A percentile compares a stretch with the other conserved stretches of the same genome.
Conservation (phyloP, 1,284 basidiomycete genomes). For the Xerocomus nothofagi region DNA sequence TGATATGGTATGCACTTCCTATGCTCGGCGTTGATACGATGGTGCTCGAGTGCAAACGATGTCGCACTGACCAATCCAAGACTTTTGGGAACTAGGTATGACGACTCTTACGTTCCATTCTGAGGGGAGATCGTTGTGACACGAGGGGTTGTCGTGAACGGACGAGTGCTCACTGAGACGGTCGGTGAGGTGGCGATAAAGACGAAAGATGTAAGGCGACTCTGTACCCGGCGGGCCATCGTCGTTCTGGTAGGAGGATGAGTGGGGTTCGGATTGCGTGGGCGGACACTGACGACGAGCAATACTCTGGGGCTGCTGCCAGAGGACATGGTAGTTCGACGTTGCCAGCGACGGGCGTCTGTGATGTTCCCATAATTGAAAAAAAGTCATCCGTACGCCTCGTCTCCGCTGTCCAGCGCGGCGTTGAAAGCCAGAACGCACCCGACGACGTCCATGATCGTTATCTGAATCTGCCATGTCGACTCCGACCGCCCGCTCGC, state of each 20-base stretch:
- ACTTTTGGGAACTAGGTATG: constrained; percentile 84
- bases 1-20: constrained; percentile 86
- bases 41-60: constrained; percentile 3
- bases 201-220: constrained; percentile 83
- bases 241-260: constrained; percentile 60
- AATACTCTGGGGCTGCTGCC: constrained; percentile 47
- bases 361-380: constrained; percentile 26
- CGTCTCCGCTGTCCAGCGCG: constrained; percentile 11
- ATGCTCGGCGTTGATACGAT: constrained; percentile 2
- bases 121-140: constrained; percentile 24
- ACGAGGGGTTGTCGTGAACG: constrained; percentile 12
- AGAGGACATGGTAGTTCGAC: constrained; percentile 10
- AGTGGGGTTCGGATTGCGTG: constrained; percentile 4
- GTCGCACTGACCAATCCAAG: constrained; percentile 72
- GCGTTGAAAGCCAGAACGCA: constrained; percentile 1
- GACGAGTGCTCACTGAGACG: constrained; percentile 52
- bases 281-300: constrained; percentile 50
- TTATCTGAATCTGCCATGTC: constrained; percentile 26
- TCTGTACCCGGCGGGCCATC: constrained; percentile 81
- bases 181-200: constrained; percentile 67
- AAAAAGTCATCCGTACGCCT: constrained; percentile 11
- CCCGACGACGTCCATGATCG: constrained; percentile 21
- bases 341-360: constrained; percentile 17
- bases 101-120: constrained; percentile 90
- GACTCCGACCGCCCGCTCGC: constrained; percentile 14